These are phyloP conservation scores for Allantophomopsis cytisporea DNA, from an alignment of 2,329 filamentous ascomycete species.

Conservation along the genomic window DNA sequence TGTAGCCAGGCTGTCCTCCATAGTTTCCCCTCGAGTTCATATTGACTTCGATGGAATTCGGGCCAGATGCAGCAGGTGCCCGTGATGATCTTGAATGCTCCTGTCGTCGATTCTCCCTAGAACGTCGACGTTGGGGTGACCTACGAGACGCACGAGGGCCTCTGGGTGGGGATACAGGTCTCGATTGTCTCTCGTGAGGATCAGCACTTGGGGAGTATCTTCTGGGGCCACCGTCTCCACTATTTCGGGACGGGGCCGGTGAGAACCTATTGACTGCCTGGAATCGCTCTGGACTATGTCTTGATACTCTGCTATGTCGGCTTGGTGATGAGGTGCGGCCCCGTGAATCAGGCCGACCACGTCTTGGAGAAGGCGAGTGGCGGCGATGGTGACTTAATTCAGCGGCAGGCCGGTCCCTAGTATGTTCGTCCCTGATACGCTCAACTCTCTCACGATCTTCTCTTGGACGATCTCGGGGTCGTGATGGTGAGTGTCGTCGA, in stretches of 20 bases:
- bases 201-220: constrained; percentile 12
- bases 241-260: constrained; percentile 2
- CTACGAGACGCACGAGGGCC: constrained; percentile 10
- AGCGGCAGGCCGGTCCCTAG: too few species aligned
- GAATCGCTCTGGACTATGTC: constrained; percentile 3
- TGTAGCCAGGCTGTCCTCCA: constrained; percentile 18
- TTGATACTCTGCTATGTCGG: constrained; percentile 8
- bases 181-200: constrained; percentile 13
- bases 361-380: constrained; percentile 11
- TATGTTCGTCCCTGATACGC: too few species aligned
- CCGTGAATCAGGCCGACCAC: constrained; percentile 3
- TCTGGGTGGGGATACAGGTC: constrained; percentile 14
- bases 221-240: too few species aligned
- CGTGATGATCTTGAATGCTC: constrained; percentile 2
- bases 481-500: constrained; percentile 10
- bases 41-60: constrained; percentile 22
- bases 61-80: constrained; percentile 15
- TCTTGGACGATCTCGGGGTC: background rate
- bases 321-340: constrained; percentile 7
- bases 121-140: constrained; percentile 6
- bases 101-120: constrained; percentile 15
- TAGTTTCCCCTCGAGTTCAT: constrained; percentile 21
- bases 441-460: too few species aligned
- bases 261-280: constrained; percentile 10
- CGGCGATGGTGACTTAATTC: too few species aligned